phyloP scores from a whole-genome alignment of 345 rosid genomes.

The Linum usitatissimum region DNA sequence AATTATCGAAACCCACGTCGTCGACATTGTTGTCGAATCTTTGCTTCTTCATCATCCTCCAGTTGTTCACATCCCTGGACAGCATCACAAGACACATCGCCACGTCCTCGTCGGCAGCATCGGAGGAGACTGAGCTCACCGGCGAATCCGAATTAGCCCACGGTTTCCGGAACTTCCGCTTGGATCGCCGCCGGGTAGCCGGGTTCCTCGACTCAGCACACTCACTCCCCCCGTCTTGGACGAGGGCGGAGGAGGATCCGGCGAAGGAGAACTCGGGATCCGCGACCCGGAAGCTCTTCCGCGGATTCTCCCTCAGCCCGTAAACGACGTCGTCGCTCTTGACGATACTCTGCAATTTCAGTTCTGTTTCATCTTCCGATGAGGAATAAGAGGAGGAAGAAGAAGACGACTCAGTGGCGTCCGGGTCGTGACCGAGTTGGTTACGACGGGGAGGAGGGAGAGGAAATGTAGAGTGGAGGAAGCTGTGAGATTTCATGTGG shows the following conservation, averaged over 20 bases:
- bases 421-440: slow-evolving; percentile 4
- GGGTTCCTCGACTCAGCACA: slow-evolving; percentile 22
- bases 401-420: background rate
- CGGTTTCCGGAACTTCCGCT: slow-evolving; percentile 13
- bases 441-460: slow-evolving; percentile 5
- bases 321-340: slow-evolving; percentile 12
- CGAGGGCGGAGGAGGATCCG: slow-evolving; percentile 12
- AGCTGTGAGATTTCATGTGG: slow-evolving; percentile 26
- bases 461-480: slow-evolving; percentile 1
- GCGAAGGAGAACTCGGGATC: slow-evolving; percentile 30
- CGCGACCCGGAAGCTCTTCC: slow-evolving; percentile 21
- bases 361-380: slow-evolving; percentile 1
- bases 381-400: slow-evolving; percentile 16
- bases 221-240: slow-evolving; percentile 26
- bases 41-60: slow-evolving; percentile 1
- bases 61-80: slow-evolving; percentile 14
- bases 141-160: slow-evolving; percentile 7
- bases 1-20: background rate
- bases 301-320: slow-evolving; percentile 28
- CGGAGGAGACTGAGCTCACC: slow-evolving; percentile 25
- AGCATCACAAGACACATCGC: slow-evolving; percentile 27
- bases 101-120: slow-evolving; percentile 20
- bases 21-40: background rate
- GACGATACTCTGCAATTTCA: slow-evolving; percentile 1
- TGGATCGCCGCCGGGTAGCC: slow-evolving; percentile 21